Conservation (phyloP, 225 moss, liverwort and hornwort genomes). For the Marchantia paleacea region DNA sequence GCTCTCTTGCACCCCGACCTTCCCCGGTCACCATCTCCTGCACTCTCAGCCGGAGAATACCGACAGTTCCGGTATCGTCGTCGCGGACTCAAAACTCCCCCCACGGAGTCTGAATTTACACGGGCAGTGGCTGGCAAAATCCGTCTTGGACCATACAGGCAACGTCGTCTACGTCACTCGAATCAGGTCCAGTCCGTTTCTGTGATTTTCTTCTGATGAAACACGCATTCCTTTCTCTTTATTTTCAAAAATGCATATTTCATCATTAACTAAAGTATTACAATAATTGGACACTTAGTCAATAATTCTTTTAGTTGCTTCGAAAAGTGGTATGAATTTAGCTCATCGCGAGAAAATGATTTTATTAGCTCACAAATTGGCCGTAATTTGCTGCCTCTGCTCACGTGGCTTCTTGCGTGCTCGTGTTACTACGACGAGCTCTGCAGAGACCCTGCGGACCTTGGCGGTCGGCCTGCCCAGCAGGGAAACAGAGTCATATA, state of each 20-base stretch:
- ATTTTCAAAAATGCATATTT: too few species aligned
- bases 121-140: constrained; percentile 14
- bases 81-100: not conserved
- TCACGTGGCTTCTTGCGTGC: too few species aligned
- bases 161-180: constrained; percentile 22
- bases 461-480: not conserved
- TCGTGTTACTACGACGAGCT: too few species aligned
- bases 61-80: constrained; percentile 8
- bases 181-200: constrained; percentile 15
- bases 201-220: not conserved
- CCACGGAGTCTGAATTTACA: not conserved
- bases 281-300: not conserved
- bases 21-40: constrained; percentile 11
- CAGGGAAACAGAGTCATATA: not conserved
- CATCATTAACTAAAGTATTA: not conserved
- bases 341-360: not conserved
- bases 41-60: constrained; percentile 15
- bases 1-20: constrained; percentile 22
- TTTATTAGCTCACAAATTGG: not conserved
- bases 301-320: not conserved
- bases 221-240: too few species aligned
- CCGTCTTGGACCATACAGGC: constrained; percentile 25
- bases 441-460: not conserved
- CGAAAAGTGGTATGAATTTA: not conserved
- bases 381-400: not conserved